Percentiles rank a stretch among this genome's conserved stretches.
Evolutionary conservation across 768 basidiomycete genomes (phyloP).

Genomic region (Pleurotus djamor): DNA sequence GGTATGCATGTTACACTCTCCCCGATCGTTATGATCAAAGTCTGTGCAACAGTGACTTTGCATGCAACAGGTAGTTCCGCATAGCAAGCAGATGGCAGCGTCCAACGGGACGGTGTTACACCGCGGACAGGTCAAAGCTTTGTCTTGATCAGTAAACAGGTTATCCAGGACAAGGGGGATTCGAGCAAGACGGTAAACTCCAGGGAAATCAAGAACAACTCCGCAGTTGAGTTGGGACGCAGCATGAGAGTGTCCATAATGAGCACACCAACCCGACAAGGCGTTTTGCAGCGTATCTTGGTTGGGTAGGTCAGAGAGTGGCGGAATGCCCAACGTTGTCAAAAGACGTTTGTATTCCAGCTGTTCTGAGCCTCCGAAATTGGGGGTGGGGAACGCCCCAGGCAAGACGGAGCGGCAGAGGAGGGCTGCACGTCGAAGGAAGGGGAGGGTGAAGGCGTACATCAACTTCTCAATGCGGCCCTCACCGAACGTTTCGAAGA

Average conservation of each 20-base stretch:
- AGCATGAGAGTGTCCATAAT: conserved; percentile 81
- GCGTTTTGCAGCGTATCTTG: conserved; percentile 88
- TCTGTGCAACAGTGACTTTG: conserved; percentile 92
- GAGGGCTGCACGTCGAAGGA: conserved; percentile 85
- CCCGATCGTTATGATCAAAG: conserved; percentile 56
- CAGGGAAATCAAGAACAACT: conserved; percentile 79
- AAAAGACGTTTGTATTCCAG: conserved; percentile 84
- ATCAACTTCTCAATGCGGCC: conserved; percentile 82
- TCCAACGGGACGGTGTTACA: conserved; percentile 81
- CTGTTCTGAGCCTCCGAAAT: conserved; percentile 32
- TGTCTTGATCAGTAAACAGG: conserved; percentile 74
- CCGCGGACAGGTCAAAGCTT: conserved; percentile 67
- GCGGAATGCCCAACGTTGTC: conserved; percentile 72
- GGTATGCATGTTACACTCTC: conserved; percentile 96
- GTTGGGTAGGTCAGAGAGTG: conserved; percentile 73
- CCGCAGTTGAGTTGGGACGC: conserved; percentile 79
- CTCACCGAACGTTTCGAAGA: conserved; percentile 80
- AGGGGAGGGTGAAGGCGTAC: conserved; percentile 87
- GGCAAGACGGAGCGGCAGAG: conserved; percentile 77
- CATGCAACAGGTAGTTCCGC: conserved; percentile 85
- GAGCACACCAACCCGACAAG: conserved; percentile 88
- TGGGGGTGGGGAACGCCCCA: conserved; percentile 53
- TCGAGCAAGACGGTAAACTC: conserved; percentile 76
- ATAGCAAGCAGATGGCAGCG: conserved; percentile 90
- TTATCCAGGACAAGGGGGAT: conserved; percentile 84